A percentile compares a stretch with the other conserved stretches of the same genome.
phyloP scores from a whole-genome alignment of 176 grass and related monocot genomes.

The Eleusine indica region DNA sequence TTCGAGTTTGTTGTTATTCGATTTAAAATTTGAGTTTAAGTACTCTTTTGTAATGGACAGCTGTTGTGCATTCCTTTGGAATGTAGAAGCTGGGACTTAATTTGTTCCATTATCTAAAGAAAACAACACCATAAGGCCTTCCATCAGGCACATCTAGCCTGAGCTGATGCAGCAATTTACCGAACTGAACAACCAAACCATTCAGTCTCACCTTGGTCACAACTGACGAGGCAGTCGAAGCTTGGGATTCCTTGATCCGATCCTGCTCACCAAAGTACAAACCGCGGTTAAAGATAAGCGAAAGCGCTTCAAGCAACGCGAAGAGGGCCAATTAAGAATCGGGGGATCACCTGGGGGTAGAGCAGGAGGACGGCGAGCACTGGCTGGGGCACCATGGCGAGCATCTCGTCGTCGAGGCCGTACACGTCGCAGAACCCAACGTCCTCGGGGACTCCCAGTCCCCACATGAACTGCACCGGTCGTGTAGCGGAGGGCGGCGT shows the following conservation, averaged over 20 bases:
- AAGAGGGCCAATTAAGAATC: background rate
- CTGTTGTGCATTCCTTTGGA: no score
- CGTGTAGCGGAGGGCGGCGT: background rate
- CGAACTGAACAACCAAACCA: background rate
- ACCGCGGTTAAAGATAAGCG: background rate
- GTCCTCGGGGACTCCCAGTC: conserved; percentile 64
- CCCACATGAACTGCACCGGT: conserved; percentile 72
- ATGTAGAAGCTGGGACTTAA: no score
- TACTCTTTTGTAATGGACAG: no score
- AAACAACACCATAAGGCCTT: no score
- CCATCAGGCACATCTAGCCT: no score
- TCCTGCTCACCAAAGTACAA: conserved; percentile 21
- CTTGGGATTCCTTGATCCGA: conserved; percentile 41
- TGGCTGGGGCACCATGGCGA: conserved; percentile 86
- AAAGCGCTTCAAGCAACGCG: background rate
- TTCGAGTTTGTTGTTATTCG: no score
- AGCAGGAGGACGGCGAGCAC: conserved; percentile 77
- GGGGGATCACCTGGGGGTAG: conserved; percentile 61
- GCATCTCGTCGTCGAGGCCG: conserved; percentile 79
- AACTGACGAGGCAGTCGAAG: background rate
- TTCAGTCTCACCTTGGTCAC: conserved; percentile 32
- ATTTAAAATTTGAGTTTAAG: no score
- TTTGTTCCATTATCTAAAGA: no score
- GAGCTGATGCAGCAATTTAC: no score
- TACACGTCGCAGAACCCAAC: conserved; percentile 88